These are phyloP conservation scores for Pyrenochaeta sp. DNA, from an alignment of 2,329 filamentous ascomycete species.

Conservation along the genomic window DNA sequence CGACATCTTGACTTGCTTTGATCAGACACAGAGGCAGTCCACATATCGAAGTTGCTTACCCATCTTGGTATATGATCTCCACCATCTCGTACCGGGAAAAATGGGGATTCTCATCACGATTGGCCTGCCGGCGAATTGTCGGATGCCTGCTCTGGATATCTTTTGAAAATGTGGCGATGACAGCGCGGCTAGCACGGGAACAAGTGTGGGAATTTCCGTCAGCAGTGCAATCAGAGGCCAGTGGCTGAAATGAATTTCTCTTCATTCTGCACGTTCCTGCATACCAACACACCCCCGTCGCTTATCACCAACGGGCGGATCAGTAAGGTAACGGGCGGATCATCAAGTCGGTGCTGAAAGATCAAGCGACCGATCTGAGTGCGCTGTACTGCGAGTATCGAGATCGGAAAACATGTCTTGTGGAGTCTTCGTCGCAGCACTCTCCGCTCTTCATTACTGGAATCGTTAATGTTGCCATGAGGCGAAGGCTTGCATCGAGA, in stretches of 20 bases:
- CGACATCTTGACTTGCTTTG: too few species aligned
- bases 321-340: neutral
- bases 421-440: neutral
- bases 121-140: neutral
- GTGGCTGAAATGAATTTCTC: neutral
- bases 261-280: neutral
- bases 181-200: too few species aligned
- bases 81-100: too few species aligned
- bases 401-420: neutral
- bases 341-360: neutral
- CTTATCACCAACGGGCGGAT: too few species aligned
- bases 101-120: neutral
- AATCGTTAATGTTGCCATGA: neutral
- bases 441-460: neutral
- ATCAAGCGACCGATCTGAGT: neutral
- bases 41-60: neutral
- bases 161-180: too few species aligned
- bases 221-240: too few species aligned
- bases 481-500: neutral
- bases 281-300: neutral
- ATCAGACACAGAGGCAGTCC: neutral
- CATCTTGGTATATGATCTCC: neutral
- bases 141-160: neutral
- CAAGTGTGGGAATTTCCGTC: too few species aligned
- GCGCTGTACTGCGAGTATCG: neutral